phyloP scores from a whole-genome alignment of 345 rosid genomes.

The Salix suchowensis region DNA sequence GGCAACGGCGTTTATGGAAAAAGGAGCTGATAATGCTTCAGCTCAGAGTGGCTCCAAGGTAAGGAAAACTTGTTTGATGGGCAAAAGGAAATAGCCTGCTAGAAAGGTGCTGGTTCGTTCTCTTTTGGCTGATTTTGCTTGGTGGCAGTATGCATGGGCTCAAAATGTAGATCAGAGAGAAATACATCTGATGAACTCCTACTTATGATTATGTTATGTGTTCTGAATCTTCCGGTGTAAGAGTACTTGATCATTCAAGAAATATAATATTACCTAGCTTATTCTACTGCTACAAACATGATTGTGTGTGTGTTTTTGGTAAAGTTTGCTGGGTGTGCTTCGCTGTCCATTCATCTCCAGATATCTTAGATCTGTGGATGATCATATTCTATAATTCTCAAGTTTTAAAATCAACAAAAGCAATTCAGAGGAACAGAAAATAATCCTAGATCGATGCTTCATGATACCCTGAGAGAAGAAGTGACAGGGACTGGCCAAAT shows the following conservation, averaged over 20 bases:
- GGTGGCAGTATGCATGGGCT: neutral
- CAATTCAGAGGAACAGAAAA: neutral
- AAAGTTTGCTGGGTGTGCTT: no score
- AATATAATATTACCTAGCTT: neutral
- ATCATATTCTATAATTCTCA: neutral
- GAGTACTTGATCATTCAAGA: neutral
- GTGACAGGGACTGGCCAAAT: neutral
- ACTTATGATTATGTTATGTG: conserved; percentile 2
- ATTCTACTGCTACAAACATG: neutral
- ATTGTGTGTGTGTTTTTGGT: no score
- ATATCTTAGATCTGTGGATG: no score
- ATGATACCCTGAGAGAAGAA: neutral
- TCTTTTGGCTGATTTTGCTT: neutral
- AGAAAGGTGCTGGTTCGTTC: no score
- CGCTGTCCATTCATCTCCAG: neutral
- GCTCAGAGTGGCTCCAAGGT: conserved; percentile 33
- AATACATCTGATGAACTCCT: neutral
- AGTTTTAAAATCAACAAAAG: no score
- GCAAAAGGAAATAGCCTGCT: conserved; percentile 24
- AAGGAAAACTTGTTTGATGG: conserved; percentile 31
- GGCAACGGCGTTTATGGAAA: conserved; percentile 1
- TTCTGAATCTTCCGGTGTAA: neutral
- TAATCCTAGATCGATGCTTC: neutral
- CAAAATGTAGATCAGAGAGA: conserved; percentile 1
- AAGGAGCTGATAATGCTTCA: conserved; percentile 6